phyloP scores from a whole-genome alignment of 768 basidiomycete genomes.

The Kwoniella dendrophila region DNA sequence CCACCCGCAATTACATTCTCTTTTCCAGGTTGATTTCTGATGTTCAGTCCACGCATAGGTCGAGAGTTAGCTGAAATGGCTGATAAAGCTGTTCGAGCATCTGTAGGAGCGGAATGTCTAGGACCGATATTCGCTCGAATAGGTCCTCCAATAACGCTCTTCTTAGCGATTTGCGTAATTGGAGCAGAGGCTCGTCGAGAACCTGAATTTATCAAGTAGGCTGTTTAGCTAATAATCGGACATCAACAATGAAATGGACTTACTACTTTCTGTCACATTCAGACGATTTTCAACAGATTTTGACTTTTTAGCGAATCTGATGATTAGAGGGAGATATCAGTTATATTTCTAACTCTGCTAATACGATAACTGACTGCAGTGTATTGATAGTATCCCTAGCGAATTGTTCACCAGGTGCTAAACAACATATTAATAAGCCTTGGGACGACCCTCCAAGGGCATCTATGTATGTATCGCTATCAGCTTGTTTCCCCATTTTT shows the following conservation, averaged over 20 bases:
- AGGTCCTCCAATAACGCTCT: no score
- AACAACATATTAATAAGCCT: slow-evolving; percentile 80
- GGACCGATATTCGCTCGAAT: not conserved
- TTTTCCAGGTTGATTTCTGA: not conserved
- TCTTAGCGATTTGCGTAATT: not conserved
- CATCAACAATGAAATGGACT: not conserved
- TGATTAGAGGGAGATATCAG: not conserved
- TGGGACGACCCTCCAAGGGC: slow-evolving; percentile 80
- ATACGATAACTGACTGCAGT: slow-evolving; percentile 66
- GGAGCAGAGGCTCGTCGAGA: slow-evolving; percentile 8
- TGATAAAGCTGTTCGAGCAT: not conserved
- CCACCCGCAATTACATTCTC: not conserved
- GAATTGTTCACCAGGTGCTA: slow-evolving; percentile 80
- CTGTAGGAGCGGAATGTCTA: slow-evolving; percentile 3
- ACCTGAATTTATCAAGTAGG: not conserved
- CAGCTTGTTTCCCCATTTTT: not conserved
- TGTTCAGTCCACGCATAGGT: not conserved
- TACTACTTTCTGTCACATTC: slow-evolving; percentile 72
- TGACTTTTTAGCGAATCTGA: slow-evolving; percentile 77
- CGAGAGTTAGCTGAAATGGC: slow-evolving; percentile 1
- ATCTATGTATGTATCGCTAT: slow-evolving; percentile 56
- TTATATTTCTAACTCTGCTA: not conserved
- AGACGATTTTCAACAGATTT: slow-evolving; percentile 85
- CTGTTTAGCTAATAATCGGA: not conserved
- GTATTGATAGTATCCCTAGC: slow-evolving; percentile 87